phyloP scores from a whole-genome alignment of 2,329 filamentous ascomycete genomes.

The Lecanicillium sp. region DNA sequence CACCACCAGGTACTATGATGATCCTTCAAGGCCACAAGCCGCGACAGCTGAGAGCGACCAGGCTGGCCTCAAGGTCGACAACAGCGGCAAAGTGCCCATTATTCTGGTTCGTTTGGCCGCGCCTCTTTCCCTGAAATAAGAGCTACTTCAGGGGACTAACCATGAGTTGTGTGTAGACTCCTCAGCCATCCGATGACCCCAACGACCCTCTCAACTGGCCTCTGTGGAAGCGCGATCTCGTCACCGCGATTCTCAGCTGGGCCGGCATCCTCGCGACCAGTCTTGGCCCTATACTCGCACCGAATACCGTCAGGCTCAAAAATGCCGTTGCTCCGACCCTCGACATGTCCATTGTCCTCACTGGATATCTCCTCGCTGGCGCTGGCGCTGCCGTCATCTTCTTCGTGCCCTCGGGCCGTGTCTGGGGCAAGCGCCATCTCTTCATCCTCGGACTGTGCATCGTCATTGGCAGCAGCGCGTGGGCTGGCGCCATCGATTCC shows the following conservation, averaged over 20 bases:
- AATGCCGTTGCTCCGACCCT: conserved; percentile 59
- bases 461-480: conserved; percentile 65
- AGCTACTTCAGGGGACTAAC: no score
- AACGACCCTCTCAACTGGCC: conserved; percentile 87
- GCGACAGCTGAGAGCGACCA: conserved; percentile 25
- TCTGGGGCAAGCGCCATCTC: conserved; percentile 88
- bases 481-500: conserved; percentile 63
- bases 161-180: conserved; percentile 34
- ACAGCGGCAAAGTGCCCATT: conserved; percentile 46
- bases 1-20: conserved; percentile 58
- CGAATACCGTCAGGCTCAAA: conserved; percentile 74
- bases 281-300: conserved; percentile 78
- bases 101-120: conserved; percentile 54
- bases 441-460: conserved; percentile 73
- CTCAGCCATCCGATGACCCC: conserved; percentile 84
- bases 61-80: conserved; percentile 62
- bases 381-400: conserved; percentile 75
- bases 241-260: conserved; percentile 70
- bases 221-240: conserved; percentile 74
- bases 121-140: neutral
- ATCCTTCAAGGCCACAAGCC: conserved; percentile 40
- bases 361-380: conserved; percentile 80
- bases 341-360: conserved; percentile 72
- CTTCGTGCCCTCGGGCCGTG: conserved; percentile 77
- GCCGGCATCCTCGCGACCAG: conserved; percentile 77